Conservation (phyloP, 164 flowering plant genomes). For the Berberis vulgaris region DNA sequence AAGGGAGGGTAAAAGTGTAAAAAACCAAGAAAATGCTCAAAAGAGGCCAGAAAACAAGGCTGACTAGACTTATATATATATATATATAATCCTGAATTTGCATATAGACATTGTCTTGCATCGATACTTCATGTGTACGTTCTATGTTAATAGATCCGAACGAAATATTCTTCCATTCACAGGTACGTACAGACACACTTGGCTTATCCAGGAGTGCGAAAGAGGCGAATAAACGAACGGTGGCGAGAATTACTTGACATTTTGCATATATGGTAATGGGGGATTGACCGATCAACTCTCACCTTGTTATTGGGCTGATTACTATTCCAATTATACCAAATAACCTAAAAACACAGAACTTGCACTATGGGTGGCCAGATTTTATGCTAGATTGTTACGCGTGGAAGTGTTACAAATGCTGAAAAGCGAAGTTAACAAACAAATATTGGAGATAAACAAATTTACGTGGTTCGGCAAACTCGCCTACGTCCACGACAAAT, state of each 20-base stretch:
- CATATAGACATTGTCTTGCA: constrained; percentile 38
- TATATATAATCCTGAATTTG: too few relatives aligned
- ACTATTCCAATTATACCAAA: constrained; percentile 43
- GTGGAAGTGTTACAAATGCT: too few relatives aligned
- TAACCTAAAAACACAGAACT: constrained; percentile 46
- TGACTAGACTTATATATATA: too few relatives aligned
- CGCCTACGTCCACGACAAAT: too few relatives aligned
- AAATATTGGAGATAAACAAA: too few relatives aligned
- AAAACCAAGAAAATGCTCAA: too few relatives aligned
- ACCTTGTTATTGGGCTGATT: constrained; percentile 65
- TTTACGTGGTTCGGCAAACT: too few relatives aligned
- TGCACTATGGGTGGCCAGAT: constrained; percentile 82
- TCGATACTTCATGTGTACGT: too few relatives aligned
- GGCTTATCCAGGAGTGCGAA: constrained; percentile 79
- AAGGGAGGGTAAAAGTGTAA: too few relatives aligned
- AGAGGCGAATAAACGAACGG: constrained; percentile 61
- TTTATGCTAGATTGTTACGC: constrained; percentile 21
- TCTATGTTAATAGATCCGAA: too few relatives aligned
- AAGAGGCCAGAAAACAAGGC: too few relatives aligned
- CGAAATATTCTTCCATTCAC: constrained; percentile 6
- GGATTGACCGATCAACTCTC: constrained; percentile 26
- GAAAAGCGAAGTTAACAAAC: too few relatives aligned
- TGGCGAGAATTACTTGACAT: constrained; percentile 50
- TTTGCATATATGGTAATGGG: constrained; percentile 31
- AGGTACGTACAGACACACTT: constrained; percentile 83